Percentiles rank a stretch among this genome's conserved stretches.
Evolutionary conservation across 2,329 filamentous ascomycete genomes (phyloP).

Genomic region (Nannizzia gypsea): DNA sequence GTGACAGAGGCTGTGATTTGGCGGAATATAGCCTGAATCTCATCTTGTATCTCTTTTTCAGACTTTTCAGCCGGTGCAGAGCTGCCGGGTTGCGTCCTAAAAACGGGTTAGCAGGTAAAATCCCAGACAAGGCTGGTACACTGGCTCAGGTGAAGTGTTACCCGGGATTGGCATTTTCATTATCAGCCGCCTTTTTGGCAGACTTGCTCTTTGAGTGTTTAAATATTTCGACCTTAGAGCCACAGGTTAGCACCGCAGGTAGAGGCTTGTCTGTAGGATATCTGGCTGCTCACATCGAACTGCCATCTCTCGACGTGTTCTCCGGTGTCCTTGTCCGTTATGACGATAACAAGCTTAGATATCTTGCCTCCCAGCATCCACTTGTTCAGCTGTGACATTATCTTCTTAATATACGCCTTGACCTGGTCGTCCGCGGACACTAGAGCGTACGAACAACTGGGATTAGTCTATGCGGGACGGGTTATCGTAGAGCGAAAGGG

Average conservation of each 20-base stretch:
- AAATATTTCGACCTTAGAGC: neutral
- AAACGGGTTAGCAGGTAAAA: neutral
- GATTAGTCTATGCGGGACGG: neutral
- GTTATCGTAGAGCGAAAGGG: neutral
- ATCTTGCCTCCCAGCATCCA: constrained; percentile 98
- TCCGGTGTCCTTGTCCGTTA: constrained; percentile 92
- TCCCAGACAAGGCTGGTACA: neutral
- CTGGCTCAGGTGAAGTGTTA: constrained; percentile 25
- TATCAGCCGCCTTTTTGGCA: constrained; percentile 33
- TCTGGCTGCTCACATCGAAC: constrained; percentile 58
- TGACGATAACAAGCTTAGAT: constrained; percentile 89
- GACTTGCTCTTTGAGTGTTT: constrained; percentile 36
- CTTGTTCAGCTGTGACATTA: constrained; percentile 93
- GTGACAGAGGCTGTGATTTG: constrained; percentile 97
- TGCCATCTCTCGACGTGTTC: constrained; percentile 97
- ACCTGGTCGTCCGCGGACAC: constrained; percentile 96
- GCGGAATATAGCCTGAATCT: constrained; percentile 92
- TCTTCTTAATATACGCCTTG: constrained; percentile 98
- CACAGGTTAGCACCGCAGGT: neutral
- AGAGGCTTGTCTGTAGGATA: neutral
- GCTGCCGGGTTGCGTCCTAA: constrained; percentile 3
- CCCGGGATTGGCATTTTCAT: constrained; percentile 48
- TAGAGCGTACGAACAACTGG: constrained; percentile 20
- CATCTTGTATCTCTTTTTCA: constrained; percentile 83
- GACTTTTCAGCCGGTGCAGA: constrained; percentile 54